Evolutionary conservation across 78 protist species (phyloP).

Genomic region (Dictyostelium capitatum): DNA sequence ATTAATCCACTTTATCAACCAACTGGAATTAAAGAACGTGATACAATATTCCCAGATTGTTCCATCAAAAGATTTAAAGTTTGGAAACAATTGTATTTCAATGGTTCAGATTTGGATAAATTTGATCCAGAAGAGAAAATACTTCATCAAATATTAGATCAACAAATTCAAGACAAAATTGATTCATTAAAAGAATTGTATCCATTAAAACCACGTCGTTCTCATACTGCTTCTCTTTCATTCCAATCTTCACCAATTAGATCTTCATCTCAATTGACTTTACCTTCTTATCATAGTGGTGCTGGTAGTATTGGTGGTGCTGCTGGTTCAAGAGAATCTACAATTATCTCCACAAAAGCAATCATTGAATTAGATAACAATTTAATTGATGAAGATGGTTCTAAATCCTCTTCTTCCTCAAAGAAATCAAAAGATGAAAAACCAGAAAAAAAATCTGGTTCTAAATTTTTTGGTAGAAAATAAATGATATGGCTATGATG

Average conservation of each 20-base stretch:
- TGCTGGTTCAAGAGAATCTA: neutral
- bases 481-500: neutral
- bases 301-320: neutral
- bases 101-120: conserved; percentile 34
- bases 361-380: conserved; percentile 26
- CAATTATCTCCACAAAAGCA: neutral
- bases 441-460: conserved; percentile 4
- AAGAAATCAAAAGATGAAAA: neutral
- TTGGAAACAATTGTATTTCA: conserved; percentile 52
- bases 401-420: neutral
- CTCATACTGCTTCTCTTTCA: conserved; percentile 66
- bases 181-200: neutral
- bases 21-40: conserved; percentile 13
- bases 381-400: conserved; percentile 2
- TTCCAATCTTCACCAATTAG: conserved; percentile 5
- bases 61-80: conserved; percentile 41
- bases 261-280: conserved; percentile 1
- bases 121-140: conserved; percentile 53
- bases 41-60: conserved; percentile 63
- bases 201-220: conserved; percentile 35
- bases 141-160: conserved; percentile 18
- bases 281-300: neutral
- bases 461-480: conserved; percentile 25
- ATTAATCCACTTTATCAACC: conserved; percentile 54
- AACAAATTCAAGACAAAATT: conserved; percentile 19